These are phyloP conservation scores for Haematococcus lacustris DNA, from an alignment of 139 green algal species.

Conservation along the genomic window DNA sequence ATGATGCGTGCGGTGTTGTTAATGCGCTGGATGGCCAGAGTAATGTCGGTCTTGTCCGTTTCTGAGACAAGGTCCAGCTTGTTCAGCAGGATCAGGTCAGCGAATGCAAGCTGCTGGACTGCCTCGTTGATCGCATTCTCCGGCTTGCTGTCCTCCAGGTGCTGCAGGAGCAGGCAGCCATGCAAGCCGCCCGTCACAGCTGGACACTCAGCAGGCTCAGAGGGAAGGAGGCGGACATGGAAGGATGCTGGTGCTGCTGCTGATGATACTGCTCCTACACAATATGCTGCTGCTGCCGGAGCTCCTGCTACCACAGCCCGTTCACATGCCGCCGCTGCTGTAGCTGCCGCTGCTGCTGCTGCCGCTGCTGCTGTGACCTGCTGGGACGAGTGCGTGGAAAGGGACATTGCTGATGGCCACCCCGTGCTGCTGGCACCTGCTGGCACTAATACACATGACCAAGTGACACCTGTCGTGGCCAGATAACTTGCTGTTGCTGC, in stretches of 20 bases:
- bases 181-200: too few relatives aligned
- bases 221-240: too few relatives aligned
- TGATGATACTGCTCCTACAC: not conserved
- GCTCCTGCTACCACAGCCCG: conserved; percentile 1
- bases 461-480: too few relatives aligned
- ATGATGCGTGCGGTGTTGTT: conserved; percentile 64
- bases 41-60: conserved; percentile 37
- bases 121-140: conserved; percentile 53
- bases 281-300: not conserved
- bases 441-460: too few relatives aligned
- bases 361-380: not conserved
- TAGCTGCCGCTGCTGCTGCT: not conserved
- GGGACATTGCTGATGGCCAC: too few relatives aligned
- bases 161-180: too few relatives aligned
- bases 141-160: conserved; percentile 36
- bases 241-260: not conserved
- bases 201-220: too few relatives aligned
- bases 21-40: conserved; percentile 44
- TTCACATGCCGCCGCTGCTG: not conserved
- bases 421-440: too few relatives aligned
- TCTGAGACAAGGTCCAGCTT: conserved; percentile 67
- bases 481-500: too few relatives aligned
- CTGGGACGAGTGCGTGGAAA: too few relatives aligned
- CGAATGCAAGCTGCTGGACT: conserved; percentile 79
- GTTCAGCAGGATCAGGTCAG: conserved; percentile 84